phyloP scores from a whole-genome alignment of 306 rosid genomes.

The Pyrus betulifolia region DNA sequence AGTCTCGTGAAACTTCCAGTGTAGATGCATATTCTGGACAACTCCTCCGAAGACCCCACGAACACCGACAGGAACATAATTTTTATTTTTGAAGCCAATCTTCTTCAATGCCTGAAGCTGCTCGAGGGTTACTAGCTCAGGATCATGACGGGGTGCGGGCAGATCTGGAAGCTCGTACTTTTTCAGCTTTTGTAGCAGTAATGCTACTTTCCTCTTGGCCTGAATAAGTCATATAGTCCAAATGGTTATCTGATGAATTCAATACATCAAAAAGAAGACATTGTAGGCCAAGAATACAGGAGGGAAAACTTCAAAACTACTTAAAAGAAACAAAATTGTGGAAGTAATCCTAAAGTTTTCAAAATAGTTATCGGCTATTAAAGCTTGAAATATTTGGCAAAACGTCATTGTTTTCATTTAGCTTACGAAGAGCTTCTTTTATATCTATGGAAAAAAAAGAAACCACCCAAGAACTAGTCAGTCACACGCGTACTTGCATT shows the following conservation, averaged over 20 bases:
- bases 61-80: conserved; percentile 95
- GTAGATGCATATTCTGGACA: conserved; percentile 97
- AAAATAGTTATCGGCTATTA: neutral
- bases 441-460: neutral
- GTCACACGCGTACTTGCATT: neutral
- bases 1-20: conserved; percentile 98
- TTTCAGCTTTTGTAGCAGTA: conserved; percentile 85
- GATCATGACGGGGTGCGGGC: conserved; percentile 85
- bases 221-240: conserved; percentile 26
- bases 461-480: neutral
- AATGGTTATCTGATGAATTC: conserved; percentile 14
- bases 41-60: conserved; percentile 99
- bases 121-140: conserved; percentile 78
- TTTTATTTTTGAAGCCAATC: conserved; percentile 87
- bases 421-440: neutral
- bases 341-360: neutral
- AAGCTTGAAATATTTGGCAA: neutral
- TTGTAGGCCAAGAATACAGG: neutral
- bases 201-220: conserved; percentile 97
- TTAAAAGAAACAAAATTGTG: neutral
- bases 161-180: conserved; percentile 92
- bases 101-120: conserved; percentile 87
- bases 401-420: neutral
- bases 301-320: neutral
- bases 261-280: neutral